Evolutionary conservation across 2,329 filamentous ascomycete genomes (phyloP).

Genomic region (Aureobasidium subglaciale): DNA sequence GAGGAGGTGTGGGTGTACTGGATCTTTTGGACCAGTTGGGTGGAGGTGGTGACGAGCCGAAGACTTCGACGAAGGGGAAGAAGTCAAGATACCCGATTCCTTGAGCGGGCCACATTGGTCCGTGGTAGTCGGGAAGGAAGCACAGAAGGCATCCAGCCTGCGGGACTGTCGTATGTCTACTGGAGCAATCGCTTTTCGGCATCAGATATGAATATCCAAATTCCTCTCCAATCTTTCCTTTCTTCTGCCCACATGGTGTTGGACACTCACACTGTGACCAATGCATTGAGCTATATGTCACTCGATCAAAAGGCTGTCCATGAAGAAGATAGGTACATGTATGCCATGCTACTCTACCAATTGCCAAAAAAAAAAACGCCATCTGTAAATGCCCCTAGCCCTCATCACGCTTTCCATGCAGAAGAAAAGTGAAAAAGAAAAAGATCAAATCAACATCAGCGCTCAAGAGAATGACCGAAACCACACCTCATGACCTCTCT

Average conservation of each 20-base stretch:
- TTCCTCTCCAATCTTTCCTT: not conserved
- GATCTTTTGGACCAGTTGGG: constrained; percentile 3
- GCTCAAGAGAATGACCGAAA: not conserved
- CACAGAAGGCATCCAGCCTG: too few relatives aligned
- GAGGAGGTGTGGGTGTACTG: not conserved
- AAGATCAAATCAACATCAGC: not conserved
- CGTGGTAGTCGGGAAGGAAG: too few relatives aligned
- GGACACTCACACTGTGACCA: too few relatives aligned
- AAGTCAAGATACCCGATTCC: constrained; percentile 13
- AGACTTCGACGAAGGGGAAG: not conserved
- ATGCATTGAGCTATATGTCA: too few relatives aligned
- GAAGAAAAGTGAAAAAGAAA: too few relatives aligned
- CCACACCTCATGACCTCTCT: not conserved
- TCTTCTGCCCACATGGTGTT: not conserved
- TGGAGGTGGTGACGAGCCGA: not conserved
- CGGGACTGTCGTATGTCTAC: too few relatives aligned
- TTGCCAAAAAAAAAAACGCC: too few relatives aligned
- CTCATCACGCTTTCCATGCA: too few relatives aligned
- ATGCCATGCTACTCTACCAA: too few relatives aligned
- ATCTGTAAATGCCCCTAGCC: too few relatives aligned
- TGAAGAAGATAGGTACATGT: too few relatives aligned
- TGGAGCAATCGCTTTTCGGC: not conserved
- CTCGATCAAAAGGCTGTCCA: too few relatives aligned
- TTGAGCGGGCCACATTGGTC: not conserved
- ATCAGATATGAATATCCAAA: not conserved